Base-by-base conservation (phyloP, 2,329 filamentous ascomycete species). In the Davidsoniella virescens region DNA sequence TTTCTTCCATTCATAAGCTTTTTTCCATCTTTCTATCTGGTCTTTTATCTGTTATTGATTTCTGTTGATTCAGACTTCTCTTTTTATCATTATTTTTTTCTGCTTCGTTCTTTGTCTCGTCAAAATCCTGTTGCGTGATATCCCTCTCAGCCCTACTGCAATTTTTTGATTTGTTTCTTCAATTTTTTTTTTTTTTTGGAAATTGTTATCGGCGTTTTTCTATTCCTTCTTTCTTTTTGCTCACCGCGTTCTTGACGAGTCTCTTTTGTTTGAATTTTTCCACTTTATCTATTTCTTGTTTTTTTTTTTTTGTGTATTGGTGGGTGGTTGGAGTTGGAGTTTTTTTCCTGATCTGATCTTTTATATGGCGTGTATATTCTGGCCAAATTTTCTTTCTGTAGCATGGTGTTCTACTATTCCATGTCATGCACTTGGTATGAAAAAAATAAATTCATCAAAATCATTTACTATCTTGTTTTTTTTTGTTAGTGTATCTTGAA, bases 331-430 rank as follows among this genome's bases (percentile, higher is more conserved):
- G 18, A 17, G 41, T 20, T 43, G 41, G 41, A 20, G 41, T 41
- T 49, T 49, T 41, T 49, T 49, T 14, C 16, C 23, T 42, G 17
- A 33, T 33, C 17, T 42, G 26, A 29, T 26, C 42, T 42, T n/a
- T 40, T 40, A 12, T 33, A 33, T 33, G 29, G 29, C 29, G 10
- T 33, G 10, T 33, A 33, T 33, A 33, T 33, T 33, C 29, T 33
- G 29, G 29, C 12, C 29, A 33, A 33, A 3, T 12, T 33, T 33
- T 33, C 10, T 12, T 33, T 12, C 4, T 33, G 9, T 33, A 33
- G 29, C 29, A 33, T 12, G 29, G 29, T 33, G 29, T 33, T 12
- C 4, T 9, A 12, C 4, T 12, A 9, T 33, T 33, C 5, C 8
- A 33, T 8, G 29, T 12, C 29, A 33, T 33, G 29, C 29, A 33